A percentile compares a stretch with the other conserved stretches of the same genome.
Conservation (phyloP, 768 basidiomycete genomes). For the Asterophora lycoperdoides region DNA sequence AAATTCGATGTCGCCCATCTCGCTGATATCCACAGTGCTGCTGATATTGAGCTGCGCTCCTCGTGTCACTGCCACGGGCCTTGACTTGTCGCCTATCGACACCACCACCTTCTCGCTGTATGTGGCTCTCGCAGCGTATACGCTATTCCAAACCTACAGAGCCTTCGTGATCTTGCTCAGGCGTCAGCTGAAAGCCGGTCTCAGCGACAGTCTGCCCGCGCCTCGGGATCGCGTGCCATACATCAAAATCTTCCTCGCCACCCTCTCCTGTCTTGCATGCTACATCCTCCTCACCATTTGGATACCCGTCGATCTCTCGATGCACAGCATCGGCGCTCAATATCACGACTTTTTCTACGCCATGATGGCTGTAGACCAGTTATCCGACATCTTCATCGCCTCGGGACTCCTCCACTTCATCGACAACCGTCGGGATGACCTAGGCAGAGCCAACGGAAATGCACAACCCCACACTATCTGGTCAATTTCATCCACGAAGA, state of each 20-base stretch:
- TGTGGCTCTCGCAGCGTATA: slow-evolving; percentile 2
- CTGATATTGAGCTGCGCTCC: background rate
- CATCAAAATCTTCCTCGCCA: slow-evolving; percentile 2
- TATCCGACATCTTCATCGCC: slow-evolving; percentile 6
- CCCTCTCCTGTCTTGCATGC: background rate
- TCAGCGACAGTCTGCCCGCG: background rate
- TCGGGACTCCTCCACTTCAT: slow-evolving; percentile 6
- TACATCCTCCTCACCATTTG: slow-evolving; percentile 4
- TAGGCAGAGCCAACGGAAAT: background rate
- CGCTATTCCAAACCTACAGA: slow-evolving; percentile 2
- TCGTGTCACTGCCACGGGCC: background rate
- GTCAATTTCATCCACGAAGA: background rate
- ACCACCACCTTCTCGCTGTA: slow-evolving; percentile 5
- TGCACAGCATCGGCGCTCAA: background rate
- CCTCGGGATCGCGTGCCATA: slow-evolving; percentile 1
- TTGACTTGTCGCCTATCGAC: background rate
- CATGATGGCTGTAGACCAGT: slow-evolving; percentile 3
- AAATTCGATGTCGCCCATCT: background rate
- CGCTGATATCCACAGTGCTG: background rate
- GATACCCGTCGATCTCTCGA: slow-evolving; percentile 5
- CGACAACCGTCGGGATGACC: slow-evolving; percentile 1
- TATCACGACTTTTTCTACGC: background rate
- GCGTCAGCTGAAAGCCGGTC: background rate
- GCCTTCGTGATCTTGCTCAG: background rate
- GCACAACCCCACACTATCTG: background rate